Base-by-base conservation (phyloP, 495 filamentous ascomycete genomes). In the Aspergillus mulundensis region DNA sequence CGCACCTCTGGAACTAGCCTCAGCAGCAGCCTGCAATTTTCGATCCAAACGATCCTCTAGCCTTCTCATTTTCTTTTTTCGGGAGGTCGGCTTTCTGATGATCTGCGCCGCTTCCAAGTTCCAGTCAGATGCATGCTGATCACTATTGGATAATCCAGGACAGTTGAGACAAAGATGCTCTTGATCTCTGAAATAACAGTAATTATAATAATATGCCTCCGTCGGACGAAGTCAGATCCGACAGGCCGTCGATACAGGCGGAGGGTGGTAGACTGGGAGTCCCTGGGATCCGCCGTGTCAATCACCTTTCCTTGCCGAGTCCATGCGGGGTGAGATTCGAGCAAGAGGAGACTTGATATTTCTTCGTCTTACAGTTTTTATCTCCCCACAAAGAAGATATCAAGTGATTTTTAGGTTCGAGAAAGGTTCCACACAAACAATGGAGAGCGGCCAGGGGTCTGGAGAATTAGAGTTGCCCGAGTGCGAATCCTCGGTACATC, bases 401-500 rank as follows among this genome's bases (percentile, higher is more conserved):
- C 16, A 47, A 16, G 19, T 40, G 38, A 15, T 46, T 24, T 25
- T 50, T 42, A 43, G 16, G 50, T 53, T 42, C 38, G 28, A 30
- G 38, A 32, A 12, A 10, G 48, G 42, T 53, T 39, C 44, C 54
- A 57, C 54, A 24, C 25, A 20, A 39, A 23, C 45, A 43, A 21
- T 39, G 56, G 11, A 46, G 28, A 38, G 30, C 34, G 28, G 28
- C 41, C 55, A 57, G 53, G 43, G 40, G 40, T 52, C 50, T 54
- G 45, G 24, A 30, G n/a, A 44, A 54, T 60, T 59, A 58, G 53
- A 59, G 60, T 57, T 62, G 53, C 34, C 30, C 36, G 45, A 54
- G 50, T 57, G 40, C 28, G 53, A 65, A 64, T 59, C 61, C 42
- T 62, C 59, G 63, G 59, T 61, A 63, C 60, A 61, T 49, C 39